Conservation (phyloP, 208 protist genomes). For the Leptomonas seymouri region DNA sequence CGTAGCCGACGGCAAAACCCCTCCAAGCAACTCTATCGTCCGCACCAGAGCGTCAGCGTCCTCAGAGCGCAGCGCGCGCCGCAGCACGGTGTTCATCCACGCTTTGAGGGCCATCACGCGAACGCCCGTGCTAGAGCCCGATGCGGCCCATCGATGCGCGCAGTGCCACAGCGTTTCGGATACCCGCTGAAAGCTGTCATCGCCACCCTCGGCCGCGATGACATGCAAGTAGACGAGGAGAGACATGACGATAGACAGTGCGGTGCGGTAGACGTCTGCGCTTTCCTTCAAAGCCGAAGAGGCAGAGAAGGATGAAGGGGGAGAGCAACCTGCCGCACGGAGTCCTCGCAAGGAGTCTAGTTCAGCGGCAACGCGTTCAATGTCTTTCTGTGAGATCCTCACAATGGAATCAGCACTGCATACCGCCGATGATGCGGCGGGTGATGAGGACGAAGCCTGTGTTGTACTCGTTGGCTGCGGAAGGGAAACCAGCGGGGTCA, state of each 20-base stretch:
- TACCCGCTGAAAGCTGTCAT: not conserved
- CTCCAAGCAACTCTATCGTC: not conserved
- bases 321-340: not conserved
- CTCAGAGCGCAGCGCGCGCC: slow-evolving; percentile 7
- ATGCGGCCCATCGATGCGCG: slow-evolving; percentile 5
- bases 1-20: not conserved
- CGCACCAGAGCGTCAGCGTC: not conserved
- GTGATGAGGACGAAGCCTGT: not conserved
- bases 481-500: slow-evolving; percentile 24
- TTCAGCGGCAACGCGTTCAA: slow-evolving; percentile 6
- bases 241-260: slow-evolving; percentile 22
- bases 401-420: not conserved
- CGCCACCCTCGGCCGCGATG: slow-evolving; percentile 4
- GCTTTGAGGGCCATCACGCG: not conserved
- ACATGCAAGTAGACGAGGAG: slow-evolving; percentile 30
- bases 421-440: not conserved
- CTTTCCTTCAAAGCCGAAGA: not conserved
- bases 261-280: not conserved
- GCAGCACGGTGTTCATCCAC: slow-evolving; percentile 25
- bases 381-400: not conserved
- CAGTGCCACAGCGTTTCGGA: slow-evolving; percentile 21
- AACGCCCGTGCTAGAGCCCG: not conserved
- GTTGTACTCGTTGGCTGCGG: not conserved
- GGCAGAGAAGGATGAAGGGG: not conserved
- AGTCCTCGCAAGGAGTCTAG: not conserved